Base-by-base conservation (phyloP, 257 asterid genomes). In the Hygrophila difformis region DNA sequence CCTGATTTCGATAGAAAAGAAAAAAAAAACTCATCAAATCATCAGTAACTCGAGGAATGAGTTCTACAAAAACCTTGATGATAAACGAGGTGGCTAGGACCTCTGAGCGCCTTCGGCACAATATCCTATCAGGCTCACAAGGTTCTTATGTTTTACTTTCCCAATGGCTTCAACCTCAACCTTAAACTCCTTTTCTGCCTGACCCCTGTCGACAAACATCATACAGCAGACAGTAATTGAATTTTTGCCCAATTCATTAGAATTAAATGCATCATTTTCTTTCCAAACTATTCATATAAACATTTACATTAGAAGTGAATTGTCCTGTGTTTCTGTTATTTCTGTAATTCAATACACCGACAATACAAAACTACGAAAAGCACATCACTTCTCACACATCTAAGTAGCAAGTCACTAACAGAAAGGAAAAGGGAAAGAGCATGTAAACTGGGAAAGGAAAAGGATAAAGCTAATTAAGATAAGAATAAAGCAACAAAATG, bases 121-220 rank as follows among this genome's bases (percentile, higher is more conserved):
- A 66, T 72, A 86, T 26, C 97, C 99, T 49, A 83, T 46, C 64
- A 91, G 77, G 56, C 97, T 86, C 6, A 81, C 99, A 19, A 91
- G 95, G 74, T 91, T 91, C 69, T 91, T 91, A 77, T 91, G 99
- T 67, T 84, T 83, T 60, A 86, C 97, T 76, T 81, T 81, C 40
- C 99, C 97, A 68, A 91, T 86, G 63, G 97, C 99, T 67, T 91
- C 99, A 64, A 91, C 99, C 74, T 91, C 97, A 57, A 86, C 97
- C 69, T 75, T 91, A 49, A 91, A 86, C 65, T 91, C 99, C 68
- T 78, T 78, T 75, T 80, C 95, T 35, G 95, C 99, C 67, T 91
- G 97, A 39, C 99, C 99, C 83, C 99, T 91, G 61, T 28, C 22
- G 28, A 58, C 51, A 44, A 44, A 28, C 52, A 22, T n/a, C 44